A percentile compares a stretch with the other conserved stretches of the same genome.
Evolutionary conservation across 495 filamentous ascomycete species (phyloP).

Genomic region (Penicillium longicatenatum): DNA sequence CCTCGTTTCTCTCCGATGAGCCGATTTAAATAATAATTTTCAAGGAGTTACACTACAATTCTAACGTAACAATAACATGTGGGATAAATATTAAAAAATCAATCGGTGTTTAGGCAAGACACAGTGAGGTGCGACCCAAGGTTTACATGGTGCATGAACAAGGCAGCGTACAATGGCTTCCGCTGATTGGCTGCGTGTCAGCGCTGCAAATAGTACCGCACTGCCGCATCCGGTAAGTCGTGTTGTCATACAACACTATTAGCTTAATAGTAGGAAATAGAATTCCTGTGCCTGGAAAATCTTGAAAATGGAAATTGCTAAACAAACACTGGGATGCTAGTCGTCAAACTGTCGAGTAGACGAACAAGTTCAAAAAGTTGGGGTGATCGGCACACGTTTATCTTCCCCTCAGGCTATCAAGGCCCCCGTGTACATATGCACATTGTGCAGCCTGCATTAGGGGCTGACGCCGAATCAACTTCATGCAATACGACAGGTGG

Average conservation of each 20-base stretch:
- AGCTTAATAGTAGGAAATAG: neutral
- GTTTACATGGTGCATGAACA: neutral
- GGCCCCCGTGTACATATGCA: neutral
- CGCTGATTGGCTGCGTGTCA: slow-evolving; percentile 22
- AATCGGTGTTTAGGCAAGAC: no score
- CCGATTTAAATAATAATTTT: no score
- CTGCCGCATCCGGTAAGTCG: slow-evolving; percentile 9
- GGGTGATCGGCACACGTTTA: neutral
- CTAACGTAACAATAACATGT: no score
- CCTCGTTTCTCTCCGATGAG: no score
- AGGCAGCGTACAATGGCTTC: neutral
- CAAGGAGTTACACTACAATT: no score
- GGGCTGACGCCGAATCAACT: neutral
- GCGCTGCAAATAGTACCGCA: slow-evolving; percentile 21
- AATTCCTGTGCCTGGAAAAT: neutral
- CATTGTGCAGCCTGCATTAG: neutral
- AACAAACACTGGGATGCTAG: neutral
- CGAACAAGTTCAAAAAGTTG: no score
- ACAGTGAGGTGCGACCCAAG: neutral
- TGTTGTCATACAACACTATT: slow-evolving; percentile 20
- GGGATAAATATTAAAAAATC: no score
- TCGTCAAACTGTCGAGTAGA: no score
- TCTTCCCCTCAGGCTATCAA: neutral
- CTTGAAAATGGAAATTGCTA: neutral
- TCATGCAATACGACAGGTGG: neutral